Evolutionary conservation across 352 stramenopile genomes (phyloP), one percentile per base, ranked within the genome.

Genomic region (Phytophthora citrophthora): DNA sequence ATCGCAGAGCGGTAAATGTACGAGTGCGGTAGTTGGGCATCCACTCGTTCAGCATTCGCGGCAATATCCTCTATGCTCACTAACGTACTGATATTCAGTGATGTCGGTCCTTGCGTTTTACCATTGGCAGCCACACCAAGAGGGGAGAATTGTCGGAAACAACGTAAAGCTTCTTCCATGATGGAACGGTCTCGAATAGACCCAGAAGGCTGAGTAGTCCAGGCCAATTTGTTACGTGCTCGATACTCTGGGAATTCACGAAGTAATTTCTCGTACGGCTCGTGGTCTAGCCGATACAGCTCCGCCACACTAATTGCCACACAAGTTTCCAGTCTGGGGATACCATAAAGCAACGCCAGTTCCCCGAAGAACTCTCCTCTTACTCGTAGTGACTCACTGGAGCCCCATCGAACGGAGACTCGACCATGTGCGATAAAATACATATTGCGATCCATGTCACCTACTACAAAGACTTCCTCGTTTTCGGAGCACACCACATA

Each of bases 401-500:
- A 79, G 4, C 74, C 72, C 18, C 85, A 70, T 54, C 84, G 89
- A 20, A 93, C 75, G 16, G 85, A 66, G 2, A 94, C 52, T 5
- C 81, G 83, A 0, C 86, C 86, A 0, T 77, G 52, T 0, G 81
- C 71, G 46, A 94, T 91, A 31, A 94, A 91, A 51, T 93, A 93
- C 86, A 94, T 91, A 38, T 68, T 86, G 13, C 81, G 79, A 27
- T 93, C 83, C 49, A 93, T 83, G 62, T 94, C 86, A 1, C 86
- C 84, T 4, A 68, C 61, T n/a, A 88, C 84, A 48, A 90, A 81
- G 34, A 92, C 72, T 31, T 90, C 79, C 49, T 90, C 81, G 12
- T 73, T 77, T 46, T 89, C 81, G 10, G 76, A 83, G 59, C 78
- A 90, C 9, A 90, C 67, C 0, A 92, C 77, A 40, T 85, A 89